These are phyloP conservation scores for Colletotrichum sp. DNA, from an alignment of 2,329 filamentous ascomycete species.

Conservation along the genomic window DNA sequence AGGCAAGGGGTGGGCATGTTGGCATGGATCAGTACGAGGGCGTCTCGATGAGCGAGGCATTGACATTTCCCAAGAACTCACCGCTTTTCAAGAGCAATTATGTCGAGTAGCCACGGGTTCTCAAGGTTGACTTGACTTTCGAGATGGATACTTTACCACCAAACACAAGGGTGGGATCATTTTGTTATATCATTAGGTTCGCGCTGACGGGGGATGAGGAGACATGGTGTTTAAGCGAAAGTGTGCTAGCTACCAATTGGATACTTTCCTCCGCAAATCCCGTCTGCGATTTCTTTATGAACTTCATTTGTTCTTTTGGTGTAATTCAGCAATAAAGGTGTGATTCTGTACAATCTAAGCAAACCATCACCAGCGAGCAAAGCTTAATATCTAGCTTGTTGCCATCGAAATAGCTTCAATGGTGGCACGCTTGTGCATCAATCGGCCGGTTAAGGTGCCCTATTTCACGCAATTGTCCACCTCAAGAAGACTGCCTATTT, in stretches of 20 bases:
- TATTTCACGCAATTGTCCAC: background rate
- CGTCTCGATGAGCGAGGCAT: conserved; percentile 15
- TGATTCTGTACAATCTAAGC: too few species aligned
- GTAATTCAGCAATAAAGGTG: too few species aligned
- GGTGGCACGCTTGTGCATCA: background rate
- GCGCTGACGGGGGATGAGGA: background rate
- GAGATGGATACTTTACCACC: background rate
- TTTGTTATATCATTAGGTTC: background rate
- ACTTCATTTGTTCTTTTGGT: too few species aligned
- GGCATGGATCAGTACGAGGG: conserved; percentile 14
- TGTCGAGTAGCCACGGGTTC: background rate
- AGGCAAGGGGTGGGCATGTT: conserved; percentile 10
- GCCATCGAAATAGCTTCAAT: background rate
- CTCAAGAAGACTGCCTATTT: too few species aligned
- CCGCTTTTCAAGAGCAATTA: conserved; percentile 20
- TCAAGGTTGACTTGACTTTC: accelerated
- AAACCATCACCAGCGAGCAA: background rate
- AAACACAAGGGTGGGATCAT: background rate
- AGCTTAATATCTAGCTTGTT: background rate
- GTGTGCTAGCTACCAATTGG: too few species aligned
- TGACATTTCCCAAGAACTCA: conserved; percentile 23
- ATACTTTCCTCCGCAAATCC: too few species aligned
- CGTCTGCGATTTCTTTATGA: too few species aligned
- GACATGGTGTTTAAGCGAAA: too few species aligned
- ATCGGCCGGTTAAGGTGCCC: background rate